Evolutionary conservation across 352 stramenopile species (phyloP), one percentile per base, ranked within the genome.

Genomic region (Aphanomyces cochlioides): DNA sequence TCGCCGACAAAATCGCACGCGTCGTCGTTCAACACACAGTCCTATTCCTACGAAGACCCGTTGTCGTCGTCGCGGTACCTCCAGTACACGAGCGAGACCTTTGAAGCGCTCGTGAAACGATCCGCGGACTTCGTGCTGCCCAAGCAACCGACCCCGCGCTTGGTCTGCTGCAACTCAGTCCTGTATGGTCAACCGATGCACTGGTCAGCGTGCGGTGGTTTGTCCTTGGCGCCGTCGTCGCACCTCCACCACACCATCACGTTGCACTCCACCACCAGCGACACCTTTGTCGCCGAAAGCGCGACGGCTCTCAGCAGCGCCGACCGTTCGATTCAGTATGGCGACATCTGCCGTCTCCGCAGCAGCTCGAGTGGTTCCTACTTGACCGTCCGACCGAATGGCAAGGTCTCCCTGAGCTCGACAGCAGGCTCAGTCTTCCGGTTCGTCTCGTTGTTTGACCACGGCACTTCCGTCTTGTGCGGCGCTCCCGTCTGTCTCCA

Each of bases 401-500:
- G 84, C 28, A 70, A 59, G 12, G 72, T 75, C 45, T 45, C 8
- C 7, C 3, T 36, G 7, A 58, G 15, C 50, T 21, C 8, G 17
- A 10, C 15, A 1, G 50, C 50, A 28, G 28, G 28, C 28, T 19
- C 72, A 47, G 81, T 76, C 10, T 70, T 90, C 58, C 74, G 79
- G 17, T 73, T 88, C 8, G 77, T 88, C 21, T 89, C 83, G 2
- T 81, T 81, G 5, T 82, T 82, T 66, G 80, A 78, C 13, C 74
- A 80, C 34, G 66, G 69, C 1, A 78, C 77, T 3, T 47, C 47
- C 10, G 75, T 90, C 28, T 59, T 72, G 10, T 87, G 80, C 50
- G 80, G 80, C 43, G 84, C 75, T 34, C 78, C 79, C 41, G 79
- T 82, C 40, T 85, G 81, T 66, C 56, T 90, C 17, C 78, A 90